Conservation (phyloP, 345 rosid species). For the Salix purpurea region DNA sequence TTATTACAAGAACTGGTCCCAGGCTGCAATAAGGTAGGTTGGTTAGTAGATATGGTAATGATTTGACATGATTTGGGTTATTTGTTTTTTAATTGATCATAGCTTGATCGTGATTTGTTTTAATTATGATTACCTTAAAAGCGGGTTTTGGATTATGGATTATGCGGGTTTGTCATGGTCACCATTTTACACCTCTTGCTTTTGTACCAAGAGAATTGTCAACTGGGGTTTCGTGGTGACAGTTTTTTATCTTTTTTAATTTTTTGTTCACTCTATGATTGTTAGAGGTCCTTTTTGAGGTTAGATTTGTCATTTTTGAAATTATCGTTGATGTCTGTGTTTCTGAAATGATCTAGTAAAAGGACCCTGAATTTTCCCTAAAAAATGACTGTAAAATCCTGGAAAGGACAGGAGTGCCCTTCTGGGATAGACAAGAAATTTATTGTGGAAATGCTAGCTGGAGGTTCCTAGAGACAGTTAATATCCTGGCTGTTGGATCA, state of each 20-base stretch:
- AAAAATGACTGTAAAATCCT: not conserved
- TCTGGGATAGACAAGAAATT: not conserved
- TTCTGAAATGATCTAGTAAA: not conserved
- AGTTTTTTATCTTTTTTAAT: constrained; percentile 12
- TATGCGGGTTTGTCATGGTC: constrained; percentile 40
- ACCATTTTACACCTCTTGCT: constrained; percentile 40
- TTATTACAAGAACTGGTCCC: constrained; percentile 79
- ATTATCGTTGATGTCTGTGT: not conserved
- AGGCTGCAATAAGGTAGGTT: constrained; percentile 76
- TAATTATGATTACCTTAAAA: not conserved
- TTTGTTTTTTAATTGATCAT: not conserved
- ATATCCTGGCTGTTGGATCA: constrained; percentile 25
- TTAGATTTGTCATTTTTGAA: constrained; percentile 26
- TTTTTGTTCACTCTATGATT: constrained; percentile 11
- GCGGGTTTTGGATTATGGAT: constrained; percentile 17
- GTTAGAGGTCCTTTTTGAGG: constrained; percentile 38
- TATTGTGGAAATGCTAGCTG: constrained; percentile 41
- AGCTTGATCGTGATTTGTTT: not conserved
- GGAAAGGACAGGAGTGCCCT: constrained; percentile 31
- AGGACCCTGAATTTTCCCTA: not conserved
- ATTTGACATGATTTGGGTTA: not conserved
- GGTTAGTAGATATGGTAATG: constrained; percentile 41
- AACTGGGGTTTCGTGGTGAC: constrained; percentile 23
- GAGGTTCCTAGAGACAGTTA: constrained; percentile 29
- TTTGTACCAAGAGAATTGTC: constrained; percentile 30